Conservation (phyloP, 2,329 filamentous ascomycete species). For the Fusarium sp. region DNA sequence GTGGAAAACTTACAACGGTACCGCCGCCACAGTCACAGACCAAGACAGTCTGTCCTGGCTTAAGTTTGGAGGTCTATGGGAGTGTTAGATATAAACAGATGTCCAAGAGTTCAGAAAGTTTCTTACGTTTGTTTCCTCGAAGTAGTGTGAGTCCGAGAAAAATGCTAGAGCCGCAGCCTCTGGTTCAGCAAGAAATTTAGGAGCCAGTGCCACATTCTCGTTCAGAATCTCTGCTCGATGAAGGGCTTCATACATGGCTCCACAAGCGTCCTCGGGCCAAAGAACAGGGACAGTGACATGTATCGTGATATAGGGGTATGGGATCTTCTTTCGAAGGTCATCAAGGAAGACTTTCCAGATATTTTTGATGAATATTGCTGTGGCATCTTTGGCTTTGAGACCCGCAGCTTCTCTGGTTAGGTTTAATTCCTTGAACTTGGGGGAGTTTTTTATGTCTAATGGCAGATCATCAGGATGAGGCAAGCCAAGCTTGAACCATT, state of each 20-base stretch:
- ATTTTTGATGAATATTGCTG: too few species aligned
- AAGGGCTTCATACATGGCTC: accelerated
- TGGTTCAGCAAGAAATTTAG: background rate
- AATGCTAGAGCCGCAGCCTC: background rate
- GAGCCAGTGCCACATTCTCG: background rate
- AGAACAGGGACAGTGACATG: background rate
- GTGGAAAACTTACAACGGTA: background rate
- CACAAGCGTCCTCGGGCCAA: background rate
- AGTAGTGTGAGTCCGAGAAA: background rate
- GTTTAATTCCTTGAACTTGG: background rate
- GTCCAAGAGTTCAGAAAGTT: background rate
- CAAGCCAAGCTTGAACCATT: constrained; percentile 4
- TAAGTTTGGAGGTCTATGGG: accelerated
- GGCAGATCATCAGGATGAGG: background rate
- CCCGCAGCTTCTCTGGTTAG: too few species aligned
- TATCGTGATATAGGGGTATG: accelerated
- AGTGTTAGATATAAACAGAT: background rate
- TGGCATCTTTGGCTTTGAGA: too few species aligned
- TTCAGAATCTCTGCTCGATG: accelerated
- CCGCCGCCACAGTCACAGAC: background rate
- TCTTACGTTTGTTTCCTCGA: background rate
- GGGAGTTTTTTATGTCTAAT: background rate
- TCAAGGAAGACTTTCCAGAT: background rate
- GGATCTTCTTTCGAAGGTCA: background rate
- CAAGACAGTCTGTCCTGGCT: background rate